Base-by-base conservation (phyloP, 306 rosid species). In the Erythrophleum fordii region DNA sequence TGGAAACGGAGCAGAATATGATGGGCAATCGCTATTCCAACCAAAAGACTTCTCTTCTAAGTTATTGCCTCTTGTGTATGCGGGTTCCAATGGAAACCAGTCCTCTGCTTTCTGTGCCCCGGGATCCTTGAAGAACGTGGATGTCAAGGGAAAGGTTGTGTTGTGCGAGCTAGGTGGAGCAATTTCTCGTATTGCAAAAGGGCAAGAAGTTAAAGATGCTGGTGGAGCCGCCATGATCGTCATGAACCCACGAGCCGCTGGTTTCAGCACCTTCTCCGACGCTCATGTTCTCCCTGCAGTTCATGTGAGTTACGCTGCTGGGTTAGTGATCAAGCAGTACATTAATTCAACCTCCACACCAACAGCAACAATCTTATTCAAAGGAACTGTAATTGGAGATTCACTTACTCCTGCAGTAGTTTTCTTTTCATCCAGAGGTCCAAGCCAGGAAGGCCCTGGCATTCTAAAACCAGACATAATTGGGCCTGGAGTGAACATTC, bases 341-440 rank as follows among this genome's bases (percentile, higher is more conserved):
- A 84, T 83, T 6, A 87, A 90, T 59, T 76, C 86, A 65, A 77
- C 84, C 52, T 23, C 37, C 20, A 5, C 72, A 29, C 87, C 92
- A 42, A 80, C 58, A 2, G 83, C 91, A 23, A 83, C 88, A 49
- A 39, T 87, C 59, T 17, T 73, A 35, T 87, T 82, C 74, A 58
- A 86, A 84, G 90, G 90, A 75, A 90, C 94, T 0, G 28, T 86
- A 29, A 86, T 87, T 20, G 90, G 87, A 0, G 89, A 87, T 16
- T 5, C 84, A 35, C 62, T 49, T 13, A 83, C 93, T 76, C 93
- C 88, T 0, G 0, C 59, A 0, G 86, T 91, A 8, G 79, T 80
- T 53, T 74, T 62, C 3, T 91, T 91, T 48, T 91, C 93, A 52
- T 91, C 93, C 0, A 87, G 88, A 76, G 93, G 95, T 18, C 95